Percentiles rank a stretch among this genome's conserved stretches.
Conservation (phyloP, 2,329 filamentous ascomycete species). For the Botryotinia convoluta region DNA sequence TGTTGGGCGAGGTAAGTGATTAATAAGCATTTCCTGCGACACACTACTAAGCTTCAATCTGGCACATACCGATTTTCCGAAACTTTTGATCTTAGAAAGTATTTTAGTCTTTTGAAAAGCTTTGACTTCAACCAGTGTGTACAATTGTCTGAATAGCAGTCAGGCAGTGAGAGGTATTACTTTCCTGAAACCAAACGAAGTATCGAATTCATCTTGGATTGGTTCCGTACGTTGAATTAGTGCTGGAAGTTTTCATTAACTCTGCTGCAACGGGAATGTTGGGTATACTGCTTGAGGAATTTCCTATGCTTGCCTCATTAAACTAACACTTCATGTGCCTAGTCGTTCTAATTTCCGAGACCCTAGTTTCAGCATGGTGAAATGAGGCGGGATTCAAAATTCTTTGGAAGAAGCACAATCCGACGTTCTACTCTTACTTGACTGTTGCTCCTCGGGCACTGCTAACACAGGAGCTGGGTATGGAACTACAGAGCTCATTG, state of each 20-base stretch:
- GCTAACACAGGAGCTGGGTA: slow-evolving; percentile 39
- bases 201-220: too few species aligned
- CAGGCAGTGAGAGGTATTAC: too few species aligned
- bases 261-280: too few species aligned
- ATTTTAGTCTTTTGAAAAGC: too few species aligned
- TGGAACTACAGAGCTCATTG: neutral
- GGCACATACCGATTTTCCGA: neutral
- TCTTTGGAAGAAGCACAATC: slow-evolving; percentile 61
- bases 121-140: too few species aligned
- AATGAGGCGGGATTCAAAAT: slow-evolving; percentile 75
- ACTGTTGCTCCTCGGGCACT: slow-evolving; percentile 50
- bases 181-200: too few species aligned
- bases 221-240: too few species aligned
- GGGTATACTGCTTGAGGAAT: neutral
- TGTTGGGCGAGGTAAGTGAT: neutral
- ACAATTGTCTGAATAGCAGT: too few species aligned
- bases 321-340: neutral
- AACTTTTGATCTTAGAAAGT: too few species aligned
- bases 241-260: too few species aligned
- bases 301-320: neutral
- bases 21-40: neutral
- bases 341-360: neutral
- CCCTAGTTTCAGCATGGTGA: slow-evolving; percentile 47
- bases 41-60: neutral
- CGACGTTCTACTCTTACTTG: slow-evolving; percentile 51